Percentiles rank a stretch among this genome's conserved stretches.
Conservation (phyloP, 2,329 filamentous ascomycete species). For the Periconia digitata region DNA sequence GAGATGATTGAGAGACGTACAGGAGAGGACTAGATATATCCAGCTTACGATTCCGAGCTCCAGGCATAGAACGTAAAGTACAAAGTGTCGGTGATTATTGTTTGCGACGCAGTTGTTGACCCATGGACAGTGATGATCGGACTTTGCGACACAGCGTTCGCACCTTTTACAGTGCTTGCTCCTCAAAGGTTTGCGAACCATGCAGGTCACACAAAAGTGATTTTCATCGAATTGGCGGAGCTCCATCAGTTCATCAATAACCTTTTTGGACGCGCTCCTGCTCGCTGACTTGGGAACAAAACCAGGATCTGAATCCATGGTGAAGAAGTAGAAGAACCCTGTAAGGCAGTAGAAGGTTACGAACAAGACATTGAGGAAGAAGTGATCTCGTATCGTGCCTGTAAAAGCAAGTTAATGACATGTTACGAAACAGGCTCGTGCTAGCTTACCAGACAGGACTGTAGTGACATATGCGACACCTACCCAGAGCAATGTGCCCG, state of each 20-base stretch:
- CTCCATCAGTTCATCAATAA: slow-evolving; percentile 83
- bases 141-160: slow-evolving; percentile 88
- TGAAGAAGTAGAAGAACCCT: slow-evolving; percentile 81
- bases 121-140: slow-evolving; percentile 98
- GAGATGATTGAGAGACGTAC: slow-evolving; percentile 50
- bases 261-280: slow-evolving; percentile 83
- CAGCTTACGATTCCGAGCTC: slow-evolving; percentile 73
- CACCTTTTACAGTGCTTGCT: slow-evolving; percentile 96
- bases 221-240: slow-evolving; percentile 89
- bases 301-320: slow-evolving; percentile 87
- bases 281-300: slow-evolving; percentile 90
- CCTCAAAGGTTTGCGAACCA: slow-evolving; percentile 87
- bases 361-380: slow-evolving; percentile 80
- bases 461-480: slow-evolving; percentile 74
- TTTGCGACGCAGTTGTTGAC: slow-evolving; percentile 94
- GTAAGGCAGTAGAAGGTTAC: slow-evolving; percentile 64
- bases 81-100: slow-evolving; percentile 96
- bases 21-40: slow-evolving; percentile 71
- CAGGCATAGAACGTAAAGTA: slow-evolving; percentile 81
- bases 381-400: slow-evolving; percentile 67
- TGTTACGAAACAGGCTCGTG: background rate
- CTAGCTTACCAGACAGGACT: slow-evolving; percentile 67
- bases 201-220: slow-evolving; percentile 92
- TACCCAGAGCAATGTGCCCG: slow-evolving; percentile 79
- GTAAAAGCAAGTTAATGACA: slow-evolving; percentile 28